Conservation (phyloP, 345 rosid species). For the Trapa incisa region DNA sequence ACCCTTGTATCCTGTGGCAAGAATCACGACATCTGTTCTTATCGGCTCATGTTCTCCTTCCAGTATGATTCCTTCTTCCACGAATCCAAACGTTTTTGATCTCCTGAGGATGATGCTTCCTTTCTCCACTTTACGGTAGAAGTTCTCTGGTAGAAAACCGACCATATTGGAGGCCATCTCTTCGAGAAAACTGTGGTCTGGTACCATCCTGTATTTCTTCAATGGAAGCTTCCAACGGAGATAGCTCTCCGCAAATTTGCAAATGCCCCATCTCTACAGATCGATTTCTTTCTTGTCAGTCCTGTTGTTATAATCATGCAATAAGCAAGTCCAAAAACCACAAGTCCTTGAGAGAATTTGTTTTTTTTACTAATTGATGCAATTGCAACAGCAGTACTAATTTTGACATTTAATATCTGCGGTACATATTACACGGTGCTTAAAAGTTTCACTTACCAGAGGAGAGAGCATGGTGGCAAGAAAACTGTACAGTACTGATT, state of each 20-base stretch:
- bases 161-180: constrained; percentile 11
- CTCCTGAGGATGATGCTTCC: constrained; percentile 22
- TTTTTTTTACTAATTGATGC: too few species aligned
- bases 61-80: constrained; percentile 10
- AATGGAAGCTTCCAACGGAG: constrained; percentile 16
- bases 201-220: constrained; percentile 18
- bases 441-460: constrained; percentile 13
- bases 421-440: not conserved
- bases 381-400: not conserved
- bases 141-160: constrained; percentile 15
- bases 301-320: not conserved
- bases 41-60: constrained; percentile 13
- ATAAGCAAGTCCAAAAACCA: not conserved
- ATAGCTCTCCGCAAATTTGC: constrained; percentile 17
- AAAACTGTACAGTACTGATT: constrained; percentile 12
- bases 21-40: constrained; percentile 15
- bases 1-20: constrained; percentile 24
- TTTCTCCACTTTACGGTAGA: constrained; percentile 17
- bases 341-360: not conserved
- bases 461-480: constrained; percentile 24
- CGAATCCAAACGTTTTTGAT: constrained; percentile 14
- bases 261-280: constrained; percentile 19
- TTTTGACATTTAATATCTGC: too few species aligned
- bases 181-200: constrained; percentile 16
- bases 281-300: not conserved